These are phyloP conservation scores for Rhizopogon roseolus DNA, from an alignment of 768 basidiomycete genomes.

Conservation along the genomic window DNA sequence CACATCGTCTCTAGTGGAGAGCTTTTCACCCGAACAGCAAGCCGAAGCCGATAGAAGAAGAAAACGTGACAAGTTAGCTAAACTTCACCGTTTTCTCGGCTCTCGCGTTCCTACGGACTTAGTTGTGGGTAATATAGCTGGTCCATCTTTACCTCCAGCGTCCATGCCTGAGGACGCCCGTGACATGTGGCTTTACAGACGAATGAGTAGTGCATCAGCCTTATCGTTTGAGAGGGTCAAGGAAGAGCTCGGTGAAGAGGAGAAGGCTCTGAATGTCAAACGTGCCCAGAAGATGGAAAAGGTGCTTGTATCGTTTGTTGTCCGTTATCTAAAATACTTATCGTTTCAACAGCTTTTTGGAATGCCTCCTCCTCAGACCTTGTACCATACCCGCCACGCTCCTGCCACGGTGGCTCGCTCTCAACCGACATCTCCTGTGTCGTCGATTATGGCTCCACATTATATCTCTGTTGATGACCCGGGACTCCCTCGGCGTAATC, in stretches of 20 bases:
- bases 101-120: constrained; percentile 71
- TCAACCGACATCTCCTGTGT: constrained; percentile 17
- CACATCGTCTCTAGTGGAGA: constrained; percentile 43
- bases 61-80: constrained; percentile 74
- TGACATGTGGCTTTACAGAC: constrained; percentile 42
- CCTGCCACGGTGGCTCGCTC: constrained; percentile 29
- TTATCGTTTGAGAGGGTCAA: constrained; percentile 55
- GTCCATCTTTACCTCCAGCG: constrained; percentile 27
- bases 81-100: constrained; percentile 82
- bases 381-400: constrained; percentile 65
- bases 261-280: constrained; percentile 77
- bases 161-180: constrained; percentile 24
- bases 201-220: constrained; percentile 51
- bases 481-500: constrained; percentile 30
- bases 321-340: neutral
- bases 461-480: constrained; percentile 16
- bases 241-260: constrained; percentile 64
- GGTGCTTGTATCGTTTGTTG: constrained; percentile 34
- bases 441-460: constrained; percentile 10
- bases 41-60: constrained; percentile 60
- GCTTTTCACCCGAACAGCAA: constrained; percentile 45
- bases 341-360: constrained; percentile 62
- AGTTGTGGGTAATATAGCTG: constrained; percentile 45
- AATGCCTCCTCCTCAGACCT: constrained; percentile 69
- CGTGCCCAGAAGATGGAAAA: constrained; percentile 87